A percentile compares a stretch with the other conserved stretches of the same genome.
Conservation (phyloP, 768 basidiomycete species). For the Leucogyrophana mollusca region DNA sequence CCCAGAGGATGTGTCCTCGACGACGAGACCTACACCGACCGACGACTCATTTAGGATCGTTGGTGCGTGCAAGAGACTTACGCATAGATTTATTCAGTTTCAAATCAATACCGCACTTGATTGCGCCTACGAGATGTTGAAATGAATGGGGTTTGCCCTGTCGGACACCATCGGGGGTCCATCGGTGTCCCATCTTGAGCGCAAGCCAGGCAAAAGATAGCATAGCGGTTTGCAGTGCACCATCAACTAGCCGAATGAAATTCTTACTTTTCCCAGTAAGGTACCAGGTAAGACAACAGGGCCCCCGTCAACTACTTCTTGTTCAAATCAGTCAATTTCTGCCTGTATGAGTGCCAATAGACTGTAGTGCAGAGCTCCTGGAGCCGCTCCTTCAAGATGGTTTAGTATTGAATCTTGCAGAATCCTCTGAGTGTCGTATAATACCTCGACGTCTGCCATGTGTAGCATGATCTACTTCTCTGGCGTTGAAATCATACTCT, state of each 20-base stretch:
- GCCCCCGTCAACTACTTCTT: constrained; percentile 60
- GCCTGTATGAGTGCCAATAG: no score
- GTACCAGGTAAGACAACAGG: constrained; percentile 70
- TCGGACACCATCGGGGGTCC: constrained; percentile 66
- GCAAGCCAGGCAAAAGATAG: background rate
- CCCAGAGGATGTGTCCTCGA: constrained; percentile 92
- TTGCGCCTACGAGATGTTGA: constrained; percentile 81
- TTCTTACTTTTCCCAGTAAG: no score
- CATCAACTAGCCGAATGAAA: background rate
- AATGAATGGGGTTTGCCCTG: constrained; percentile 85
- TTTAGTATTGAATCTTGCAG: constrained; percentile 60
- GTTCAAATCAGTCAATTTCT: constrained; percentile 77
- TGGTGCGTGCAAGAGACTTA: background rate
- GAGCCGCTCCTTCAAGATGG: constrained; percentile 51
- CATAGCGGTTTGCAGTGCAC: no score
- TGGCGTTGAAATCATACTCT: constrained; percentile 56
- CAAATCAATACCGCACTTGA: constrained; percentile 52
- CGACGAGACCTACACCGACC: constrained; percentile 61
- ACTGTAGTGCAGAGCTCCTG: no score
- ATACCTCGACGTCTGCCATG: constrained; percentile 80
- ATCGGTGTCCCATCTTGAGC: constrained; percentile 38
- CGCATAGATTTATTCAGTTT: constrained; percentile 49
- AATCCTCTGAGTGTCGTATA: constrained; percentile 72
- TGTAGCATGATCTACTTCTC: constrained; percentile 52
- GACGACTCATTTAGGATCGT: background rate